Evolutionary conservation across 2,329 filamentous ascomycete genomes (phyloP), one percentile per base, ranked within the genome.

Genomic region (Colletotrichum kahawae): DNA sequence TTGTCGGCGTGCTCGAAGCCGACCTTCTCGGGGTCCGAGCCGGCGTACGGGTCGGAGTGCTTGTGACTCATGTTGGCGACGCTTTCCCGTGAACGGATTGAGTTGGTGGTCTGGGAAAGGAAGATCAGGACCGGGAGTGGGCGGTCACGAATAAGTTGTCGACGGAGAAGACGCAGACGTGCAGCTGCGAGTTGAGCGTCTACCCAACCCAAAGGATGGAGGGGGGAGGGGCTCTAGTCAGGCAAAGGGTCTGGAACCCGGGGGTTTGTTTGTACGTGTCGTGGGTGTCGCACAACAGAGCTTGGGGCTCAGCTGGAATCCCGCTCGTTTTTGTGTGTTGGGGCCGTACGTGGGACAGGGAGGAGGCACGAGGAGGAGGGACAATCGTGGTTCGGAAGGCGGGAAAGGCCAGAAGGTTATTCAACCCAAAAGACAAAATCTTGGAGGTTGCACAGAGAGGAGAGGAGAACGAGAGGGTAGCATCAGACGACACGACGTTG

Each of bases 21-120:
- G 18, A 69, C 70, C 69, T 78, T 79, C 29, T 79, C 78, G 59
- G 75, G 60, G 34, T 77, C 76, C 18, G 65, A 70, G 48, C 16
- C 33, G n/a, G 31, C 78, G 59, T 78, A 70, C 34, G 75, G 60
- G 48, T 78, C 76, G 10, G 65, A 70, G 57, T 21, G 24, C 21
- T 70, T 63, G 18, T 54, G 72, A 24, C 48, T 48, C 72, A 75
- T 75, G 54, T 18, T 68, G 57, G 27, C 51, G 51, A 7, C 7
- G n/a, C 33, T 38, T 63, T 63, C 33, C 34, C 60, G 21, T 34
- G 36, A 8, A 65, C 24, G 24, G 16, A 33, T 18, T 9, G 64
- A 14, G 14, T 34, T 12, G 16, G 18, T 31, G 68, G n/a, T 33
- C 10, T 27, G 18, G 13, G 31, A 10, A 48, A 38, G 5, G 51